These are phyloP conservation scores for Plenodomus lindquistii DNA, from an alignment of 2,329 filamentous ascomycete species.

Conservation along the genomic window DNA sequence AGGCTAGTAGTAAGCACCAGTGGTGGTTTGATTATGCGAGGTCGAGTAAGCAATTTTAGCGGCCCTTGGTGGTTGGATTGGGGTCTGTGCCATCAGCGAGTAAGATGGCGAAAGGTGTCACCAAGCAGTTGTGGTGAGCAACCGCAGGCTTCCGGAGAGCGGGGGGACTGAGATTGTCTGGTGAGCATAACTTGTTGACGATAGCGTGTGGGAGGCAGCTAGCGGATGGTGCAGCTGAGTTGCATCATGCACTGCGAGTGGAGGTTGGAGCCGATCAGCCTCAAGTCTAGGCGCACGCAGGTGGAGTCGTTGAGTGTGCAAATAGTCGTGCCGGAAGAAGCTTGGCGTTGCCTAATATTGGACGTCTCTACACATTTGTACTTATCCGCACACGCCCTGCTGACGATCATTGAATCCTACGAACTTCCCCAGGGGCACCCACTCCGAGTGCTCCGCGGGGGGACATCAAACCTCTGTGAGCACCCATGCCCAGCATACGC, in stretches of 20 bases:
- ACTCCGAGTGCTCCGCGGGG: too few species aligned
- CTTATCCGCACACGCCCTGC: background rate
- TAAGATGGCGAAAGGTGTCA: background rate
- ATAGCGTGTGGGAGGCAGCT: background rate
- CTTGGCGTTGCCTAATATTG: background rate
- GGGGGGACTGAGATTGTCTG: background rate
- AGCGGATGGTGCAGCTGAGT: background rate
- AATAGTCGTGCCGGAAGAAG: background rate
- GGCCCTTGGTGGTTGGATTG: background rate
- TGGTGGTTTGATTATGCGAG: background rate
- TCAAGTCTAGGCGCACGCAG: background rate
- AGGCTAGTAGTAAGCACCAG: background rate
- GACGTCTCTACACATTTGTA: background rate
- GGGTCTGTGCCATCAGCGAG: background rate
- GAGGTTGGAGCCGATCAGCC: background rate
- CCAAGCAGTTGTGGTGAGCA: background rate
- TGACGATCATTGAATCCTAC: background rate
- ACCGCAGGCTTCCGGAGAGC: background rate
- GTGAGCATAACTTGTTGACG: background rate
- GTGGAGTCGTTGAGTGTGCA: background rate
- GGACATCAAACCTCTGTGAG: background rate
- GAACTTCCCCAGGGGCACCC: background rate
- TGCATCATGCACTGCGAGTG: background rate
- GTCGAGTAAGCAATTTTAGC: background rate
- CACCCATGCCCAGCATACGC: background rate